phyloP scores from a whole-genome alignment of 345 rosid genomes.

The Citrus australasica region DNA sequence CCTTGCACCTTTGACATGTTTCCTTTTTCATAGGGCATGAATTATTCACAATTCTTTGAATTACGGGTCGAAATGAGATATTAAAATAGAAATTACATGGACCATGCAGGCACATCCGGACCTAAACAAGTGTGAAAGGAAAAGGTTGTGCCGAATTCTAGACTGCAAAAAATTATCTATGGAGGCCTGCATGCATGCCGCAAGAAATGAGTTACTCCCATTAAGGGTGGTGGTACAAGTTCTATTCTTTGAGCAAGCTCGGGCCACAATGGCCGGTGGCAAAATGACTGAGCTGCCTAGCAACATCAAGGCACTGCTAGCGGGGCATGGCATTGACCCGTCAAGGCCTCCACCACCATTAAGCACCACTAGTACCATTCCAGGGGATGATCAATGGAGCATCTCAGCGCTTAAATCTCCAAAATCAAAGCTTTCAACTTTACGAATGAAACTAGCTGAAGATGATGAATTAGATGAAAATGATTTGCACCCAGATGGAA shows the following conservation, averaged over 20 bases:
- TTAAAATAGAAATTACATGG: background rate
- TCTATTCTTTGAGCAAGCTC: constrained; percentile 91
- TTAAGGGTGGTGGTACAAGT: constrained; percentile 94
- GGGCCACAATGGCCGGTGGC: constrained; percentile 64
- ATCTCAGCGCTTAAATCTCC: constrained; percentile 87
- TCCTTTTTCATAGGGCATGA: background rate
- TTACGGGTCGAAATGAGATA: background rate
- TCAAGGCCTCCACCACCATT: constrained; percentile 58
- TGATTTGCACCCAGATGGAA: constrained; percentile 50
- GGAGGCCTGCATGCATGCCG: constrained; percentile 98
- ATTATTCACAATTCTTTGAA: background rate
- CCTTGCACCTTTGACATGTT: background rate
- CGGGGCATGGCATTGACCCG: constrained; percentile 68
- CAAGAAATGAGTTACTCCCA: constrained; percentile 88
- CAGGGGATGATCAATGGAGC: constrained; percentile 88
- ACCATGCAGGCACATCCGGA: constrained; percentile 66
- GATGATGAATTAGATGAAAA: constrained; percentile 64
- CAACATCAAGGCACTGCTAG: constrained; percentile 83
- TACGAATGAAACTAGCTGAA: constrained; percentile 82
- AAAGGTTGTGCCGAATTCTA: constrained; percentile 70
- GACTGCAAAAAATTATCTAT: constrained; percentile 95
- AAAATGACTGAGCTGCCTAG: constrained; percentile 75
- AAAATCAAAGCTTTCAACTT: constrained; percentile 59
- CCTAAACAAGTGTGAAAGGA: constrained; percentile 79
- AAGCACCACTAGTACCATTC: constrained; percentile 67